phyloP scores from a whole-genome alignment of 352 stramenopile genomes.

The Pseudoperonospora humuli region DNA sequence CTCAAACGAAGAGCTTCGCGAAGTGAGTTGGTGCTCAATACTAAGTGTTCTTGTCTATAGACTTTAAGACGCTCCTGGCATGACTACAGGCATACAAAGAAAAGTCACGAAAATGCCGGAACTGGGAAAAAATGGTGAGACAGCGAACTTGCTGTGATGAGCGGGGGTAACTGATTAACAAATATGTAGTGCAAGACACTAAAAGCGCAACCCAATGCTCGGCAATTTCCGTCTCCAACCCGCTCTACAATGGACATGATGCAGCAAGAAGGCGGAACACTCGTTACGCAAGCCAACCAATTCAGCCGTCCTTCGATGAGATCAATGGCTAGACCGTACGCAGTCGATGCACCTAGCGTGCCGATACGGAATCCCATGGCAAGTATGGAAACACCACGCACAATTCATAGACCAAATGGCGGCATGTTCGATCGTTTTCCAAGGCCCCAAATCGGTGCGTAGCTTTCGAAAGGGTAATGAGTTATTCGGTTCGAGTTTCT shows the following conservation, averaged over 20 bases:
- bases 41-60: background rate
- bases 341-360: conserved; percentile 8
- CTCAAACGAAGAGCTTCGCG: conserved; percentile 73
- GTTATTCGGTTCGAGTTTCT: conserved; percentile 2
- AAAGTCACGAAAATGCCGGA: conserved; percentile 77
- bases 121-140: conserved; percentile 83
- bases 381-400: conserved; percentile 34
- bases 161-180: no score
- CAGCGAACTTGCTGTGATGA: background rate
- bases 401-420: conserved; percentile 41
- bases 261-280: conserved; percentile 18
- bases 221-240: conserved; percentile 56
- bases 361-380: conserved; percentile 26
- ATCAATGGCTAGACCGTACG: conserved; percentile 28
- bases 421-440: conserved; percentile 58
- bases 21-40: conserved; percentile 27
- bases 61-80: background rate
- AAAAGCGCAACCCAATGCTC: conserved; percentile 38
- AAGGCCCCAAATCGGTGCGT: conserved; percentile 50
- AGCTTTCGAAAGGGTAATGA: background rate
- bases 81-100: conserved; percentile 70
- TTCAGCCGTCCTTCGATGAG: conserved; percentile 39
- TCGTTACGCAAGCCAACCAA: conserved; percentile 30
- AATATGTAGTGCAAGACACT: conserved; percentile 77
- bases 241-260: conserved; percentile 34